Percentiles rank a stretch among this genome's conserved stretches.
These are phyloP conservation scores for Ramularia endophylla DNA, from an alignment of 2,329 filamentous ascomycete species.

Conservation along the genomic window DNA sequence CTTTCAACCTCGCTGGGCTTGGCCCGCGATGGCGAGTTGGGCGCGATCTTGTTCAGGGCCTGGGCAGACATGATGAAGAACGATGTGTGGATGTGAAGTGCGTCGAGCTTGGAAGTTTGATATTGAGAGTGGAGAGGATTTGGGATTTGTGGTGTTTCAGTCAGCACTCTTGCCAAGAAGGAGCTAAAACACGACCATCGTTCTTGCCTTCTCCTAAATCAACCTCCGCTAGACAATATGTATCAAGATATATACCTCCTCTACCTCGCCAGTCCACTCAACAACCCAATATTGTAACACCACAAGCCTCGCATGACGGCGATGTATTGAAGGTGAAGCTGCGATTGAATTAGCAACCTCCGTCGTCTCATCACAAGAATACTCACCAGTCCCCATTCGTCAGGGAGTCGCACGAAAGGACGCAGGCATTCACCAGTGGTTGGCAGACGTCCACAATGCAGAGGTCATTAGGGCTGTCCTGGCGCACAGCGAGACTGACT, in stretches of 20 bases:
- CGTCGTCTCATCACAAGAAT: too few relatives aligned
- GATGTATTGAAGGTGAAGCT: neutral
- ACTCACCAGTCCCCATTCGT: conserved; percentile 1
- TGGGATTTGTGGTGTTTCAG: neutral
- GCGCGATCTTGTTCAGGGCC: conserved; percentile 95
- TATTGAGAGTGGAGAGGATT: neutral
- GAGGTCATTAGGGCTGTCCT: neutral
- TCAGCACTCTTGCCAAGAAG: too few relatives aligned
- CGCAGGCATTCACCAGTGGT: neutral
- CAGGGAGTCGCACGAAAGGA: neutral
- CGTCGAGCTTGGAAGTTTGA: neutral
- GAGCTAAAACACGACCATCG: neutral
- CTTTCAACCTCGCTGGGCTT: conserved; percentile 97
- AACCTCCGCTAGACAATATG: too few relatives aligned
- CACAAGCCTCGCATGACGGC: neutral
- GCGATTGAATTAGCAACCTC: neutral
- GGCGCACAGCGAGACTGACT: too few relatives aligned
- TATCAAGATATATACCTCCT: too few relatives aligned
- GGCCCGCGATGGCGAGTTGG: conserved; percentile 92
- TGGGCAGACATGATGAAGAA: conserved; percentile 51
- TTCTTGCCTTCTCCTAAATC: neutral
- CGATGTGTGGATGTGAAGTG: neutral
- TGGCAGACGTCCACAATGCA: neutral
- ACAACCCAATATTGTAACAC: neutral
- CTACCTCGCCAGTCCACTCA: neutral